Base-by-base conservation (phyloP, 345 rosid species). In the Eucalyptus grandis region DNA sequence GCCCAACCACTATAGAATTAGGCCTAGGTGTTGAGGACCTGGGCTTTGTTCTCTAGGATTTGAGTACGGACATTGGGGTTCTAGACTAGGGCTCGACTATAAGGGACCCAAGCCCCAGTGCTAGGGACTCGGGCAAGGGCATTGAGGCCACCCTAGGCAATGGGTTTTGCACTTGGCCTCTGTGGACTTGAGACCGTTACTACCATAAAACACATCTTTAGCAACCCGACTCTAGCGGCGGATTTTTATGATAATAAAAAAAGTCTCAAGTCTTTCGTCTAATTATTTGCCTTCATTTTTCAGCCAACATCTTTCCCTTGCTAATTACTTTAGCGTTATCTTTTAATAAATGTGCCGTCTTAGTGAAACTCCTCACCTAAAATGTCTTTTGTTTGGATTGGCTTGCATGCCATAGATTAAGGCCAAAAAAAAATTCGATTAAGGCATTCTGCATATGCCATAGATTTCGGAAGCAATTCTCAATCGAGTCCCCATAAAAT, bases 11-110 rank as follows among this genome's bases (percentile, higher is more conserved):
- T 27, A 0, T 60, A 13, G 34, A 3, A 60, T 60, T 3, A 27
- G 16, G 34, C 31, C n/a, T 27, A 13, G 34, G 34, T 30, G n/a
- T 30, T 27, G 14, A 27, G 4, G 15, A 60, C 69, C 4, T 6
- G 0, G 2, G 67, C 65, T 58, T 58, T 1, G 22, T 60, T 12
- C 7, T 5, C 3, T 1, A 2, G 4, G n/a, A 60, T 60, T 58
- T 60, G 67, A 27, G 67, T 2, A 60, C 0, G 8, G 8, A 1
- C n/a, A 60, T 60, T 26, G 30, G 7, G n/a, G 8, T 60, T 1
- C 4, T 60, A 1, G 67, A 26, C 67, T 27, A 60, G 15, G 67
- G 67, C 15, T 26, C 0, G 15, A 60, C 7, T 60, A 0, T 26
- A 26, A 7, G 31, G 16, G 69, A 27, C 4, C 31, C 15, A 30